phyloP scores from a whole-genome alignment of 2,329 filamentous ascomycete species.

The Neonectria coccinea region DNA sequence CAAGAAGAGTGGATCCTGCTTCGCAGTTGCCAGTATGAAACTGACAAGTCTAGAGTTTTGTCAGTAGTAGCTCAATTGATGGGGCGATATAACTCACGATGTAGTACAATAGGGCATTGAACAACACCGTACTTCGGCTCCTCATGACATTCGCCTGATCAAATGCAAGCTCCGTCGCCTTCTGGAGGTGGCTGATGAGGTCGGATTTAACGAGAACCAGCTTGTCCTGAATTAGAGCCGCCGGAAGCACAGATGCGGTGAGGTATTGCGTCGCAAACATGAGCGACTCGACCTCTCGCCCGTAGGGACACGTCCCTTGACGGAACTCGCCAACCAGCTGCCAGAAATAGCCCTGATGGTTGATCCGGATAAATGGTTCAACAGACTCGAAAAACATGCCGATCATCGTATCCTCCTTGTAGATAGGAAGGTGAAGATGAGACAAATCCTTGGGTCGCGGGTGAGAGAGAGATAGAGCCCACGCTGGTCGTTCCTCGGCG shows the following conservation, averaged over 20 bases:
- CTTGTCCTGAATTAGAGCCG: constrained; percentile 22
- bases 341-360: constrained; percentile 32
- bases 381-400: constrained; percentile 30
- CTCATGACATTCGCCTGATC: constrained; percentile 33
- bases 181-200: constrained; percentile 26
- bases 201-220: constrained; percentile 20
- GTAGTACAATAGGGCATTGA: constrained; percentile 32
- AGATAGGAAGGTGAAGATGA: constrained; percentile 24
- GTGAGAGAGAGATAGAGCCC: constrained; percentile 21
- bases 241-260: constrained; percentile 28
- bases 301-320: constrained; percentile 19
- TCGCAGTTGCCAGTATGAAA: constrained; percentile 35
- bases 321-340: constrained; percentile 31
- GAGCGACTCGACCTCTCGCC: constrained; percentile 30
- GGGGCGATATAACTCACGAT: constrained; percentile 26
- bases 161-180: constrained; percentile 29
- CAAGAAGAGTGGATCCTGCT: constrained; percentile 28
- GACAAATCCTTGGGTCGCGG: constrained; percentile 22
- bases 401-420: constrained; percentile 28
- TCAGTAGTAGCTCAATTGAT: constrained; percentile 2
- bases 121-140: constrained; percentile 31
- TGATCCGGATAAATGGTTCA: constrained; percentile 33
- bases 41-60: constrained; percentile 25
- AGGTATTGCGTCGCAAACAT: constrained; percentile 33
- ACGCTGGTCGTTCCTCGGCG: constrained; percentile 5